Percentiles rank a stretch among this genome's conserved stretches.
These are phyloP conservation scores for Trifolium repens DNA, from an alignment of 306 rosid genomes.

Conservation along the genomic window DNA sequence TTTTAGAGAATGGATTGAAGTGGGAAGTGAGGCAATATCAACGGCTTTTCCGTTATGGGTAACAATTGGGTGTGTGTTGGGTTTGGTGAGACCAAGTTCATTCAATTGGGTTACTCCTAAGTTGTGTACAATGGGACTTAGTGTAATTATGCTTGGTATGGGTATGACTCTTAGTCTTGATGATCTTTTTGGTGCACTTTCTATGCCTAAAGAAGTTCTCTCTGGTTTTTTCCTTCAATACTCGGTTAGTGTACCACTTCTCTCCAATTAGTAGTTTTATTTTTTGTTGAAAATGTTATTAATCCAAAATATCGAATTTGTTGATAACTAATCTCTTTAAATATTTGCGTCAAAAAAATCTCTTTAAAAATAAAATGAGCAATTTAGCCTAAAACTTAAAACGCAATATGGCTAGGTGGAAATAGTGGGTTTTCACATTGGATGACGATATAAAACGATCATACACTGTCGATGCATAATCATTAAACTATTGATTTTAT, in stretches of 20 bases:
- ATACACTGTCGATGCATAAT: too few relatives aligned
- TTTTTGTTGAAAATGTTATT: too few relatives aligned
- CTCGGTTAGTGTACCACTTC: constrained; percentile 54
- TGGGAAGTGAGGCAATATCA: constrained; percentile 57
- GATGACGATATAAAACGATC: too few relatives aligned
- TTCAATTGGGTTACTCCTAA: constrained; percentile 78
- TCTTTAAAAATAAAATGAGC: too few relatives aligned
- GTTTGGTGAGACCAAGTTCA: constrained; percentile 60
- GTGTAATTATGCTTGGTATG: constrained; percentile 82
- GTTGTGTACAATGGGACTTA: constrained; percentile 62
- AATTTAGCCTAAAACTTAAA: too few relatives aligned
- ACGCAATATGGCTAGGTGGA: too few relatives aligned
- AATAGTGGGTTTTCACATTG: too few relatives aligned
- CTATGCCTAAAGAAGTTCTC: constrained; percentile 77
- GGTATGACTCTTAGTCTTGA: constrained; percentile 91
- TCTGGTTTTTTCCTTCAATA: constrained; percentile 83
- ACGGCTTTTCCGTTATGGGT: constrained; percentile 88
- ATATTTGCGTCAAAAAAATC: too few relatives aligned
- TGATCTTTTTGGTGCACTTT: constrained; percentile 75
- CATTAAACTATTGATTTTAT: too few relatives aligned
- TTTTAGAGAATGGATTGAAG: constrained; percentile 63
- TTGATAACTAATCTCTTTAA: too few relatives aligned
- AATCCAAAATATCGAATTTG: too few relatives aligned
- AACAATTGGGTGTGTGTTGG: constrained; percentile 69
- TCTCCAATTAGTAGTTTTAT: too few relatives aligned